Base-by-base conservation (phyloP, 2,329 filamentous ascomycete genomes). In the Ophidiomyces ophidiicola region DNA sequence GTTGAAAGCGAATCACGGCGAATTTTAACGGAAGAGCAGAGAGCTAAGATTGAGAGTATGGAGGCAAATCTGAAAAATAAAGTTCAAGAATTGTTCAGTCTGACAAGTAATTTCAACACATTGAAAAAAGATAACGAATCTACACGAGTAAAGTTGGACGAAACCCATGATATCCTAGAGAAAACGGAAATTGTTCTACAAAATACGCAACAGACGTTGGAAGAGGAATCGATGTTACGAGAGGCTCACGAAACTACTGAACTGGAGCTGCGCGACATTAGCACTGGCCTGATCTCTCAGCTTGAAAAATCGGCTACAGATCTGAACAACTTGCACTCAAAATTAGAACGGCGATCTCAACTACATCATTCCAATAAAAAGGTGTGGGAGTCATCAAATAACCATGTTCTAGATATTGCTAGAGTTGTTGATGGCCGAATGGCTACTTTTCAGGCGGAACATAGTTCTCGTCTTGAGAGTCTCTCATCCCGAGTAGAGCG, bases 21-120 rank as follows among this genome's bases (percentile, higher is more conserved):
- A 8, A 94, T 96, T 46, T 72, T 96, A 26, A 82, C 80, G 49
- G 88, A 96, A 52, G 90, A 98, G 56, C 88, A 96, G 53, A 74
- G 78, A 5, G 86, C 88, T 49, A 88, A 85, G 58, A 86, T 98
- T 32, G 85, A 93, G 55, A 87, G 84, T 0, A 80, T 96, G 64
- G 90, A 98, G 58, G 74, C 74, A 25, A 94, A 90, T 52, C 68
- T 98, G 39, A 78, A 85, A 15, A 90, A 93, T 64, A 96, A 94
- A 58, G 80, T 92, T 1, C 86, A 96, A 52, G 87, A 98, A 57
- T 69, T 98, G 0, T 87, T 93, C 57, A 75, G 77, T 7, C 65
- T 96, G 25, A 94, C 83, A 0, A 85, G 80, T 29, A 86, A 77
- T 48, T 93, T 96, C 57, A 86, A 87, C 63, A 78, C 74, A 1